Conservation (phyloP, 192 early-diverging fungal species). For the Coemansia sp. region DNA sequence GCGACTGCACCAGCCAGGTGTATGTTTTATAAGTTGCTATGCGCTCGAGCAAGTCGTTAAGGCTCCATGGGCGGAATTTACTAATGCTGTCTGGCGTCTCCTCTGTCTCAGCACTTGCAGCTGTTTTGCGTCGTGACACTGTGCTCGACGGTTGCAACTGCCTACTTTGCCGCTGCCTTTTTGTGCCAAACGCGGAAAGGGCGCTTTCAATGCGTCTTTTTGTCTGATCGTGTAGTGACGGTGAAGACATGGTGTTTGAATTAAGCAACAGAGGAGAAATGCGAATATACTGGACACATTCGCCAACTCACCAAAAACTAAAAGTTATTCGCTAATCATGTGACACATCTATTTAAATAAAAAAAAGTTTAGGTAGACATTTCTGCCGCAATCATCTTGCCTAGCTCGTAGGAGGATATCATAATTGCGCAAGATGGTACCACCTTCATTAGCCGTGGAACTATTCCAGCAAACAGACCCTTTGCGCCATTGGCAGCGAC, state of each 20-base stretch:
- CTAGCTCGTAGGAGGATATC: constrained; percentile 86
- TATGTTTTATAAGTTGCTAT: constrained; percentile 52
- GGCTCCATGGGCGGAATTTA: constrained; percentile 53
- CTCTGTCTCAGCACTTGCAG: not conserved
- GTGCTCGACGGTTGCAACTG: not conserved
- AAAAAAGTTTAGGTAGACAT: not conserved
- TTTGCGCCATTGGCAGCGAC: constrained; percentile 31
- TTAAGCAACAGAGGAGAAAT: not conserved
- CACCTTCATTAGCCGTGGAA: constrained; percentile 82
- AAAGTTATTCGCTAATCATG: constrained; percentile 5
- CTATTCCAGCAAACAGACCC: constrained; percentile 55
- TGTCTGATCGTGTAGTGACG: constrained; percentile 24
- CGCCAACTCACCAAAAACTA: not conserved
- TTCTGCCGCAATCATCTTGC: constrained; percentile 45
- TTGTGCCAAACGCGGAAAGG: constrained; percentile 27
- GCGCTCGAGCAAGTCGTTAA: constrained; percentile 42
- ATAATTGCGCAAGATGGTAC: constrained; percentile 94
- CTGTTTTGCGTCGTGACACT: not conserved
- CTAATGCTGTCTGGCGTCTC: constrained; percentile 2
- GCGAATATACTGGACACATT: not conserved
- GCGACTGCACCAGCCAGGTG: constrained; percentile 50
- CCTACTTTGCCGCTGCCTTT: constrained; percentile 18
- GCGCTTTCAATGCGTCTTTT: constrained; percentile 45
- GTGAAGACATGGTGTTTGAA: constrained; percentile 28
- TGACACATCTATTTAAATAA: constrained; percentile 2